These are phyloP conservation scores for Hypoxylon sp. DNA, from an alignment of 2,329 filamentous ascomycete species.

Conservation along the genomic window DNA sequence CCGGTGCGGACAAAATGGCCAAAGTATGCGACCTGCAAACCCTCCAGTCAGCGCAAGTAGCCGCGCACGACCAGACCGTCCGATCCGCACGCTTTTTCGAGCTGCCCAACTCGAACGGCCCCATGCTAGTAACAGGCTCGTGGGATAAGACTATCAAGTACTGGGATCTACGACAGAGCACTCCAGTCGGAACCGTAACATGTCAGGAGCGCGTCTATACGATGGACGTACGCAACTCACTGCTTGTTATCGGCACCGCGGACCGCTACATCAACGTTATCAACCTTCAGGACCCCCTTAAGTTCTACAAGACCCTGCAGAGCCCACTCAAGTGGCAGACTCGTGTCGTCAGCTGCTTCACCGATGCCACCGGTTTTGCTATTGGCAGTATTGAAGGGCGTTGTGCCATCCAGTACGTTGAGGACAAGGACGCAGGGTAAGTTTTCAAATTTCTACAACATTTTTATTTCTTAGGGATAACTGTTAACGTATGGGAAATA, in stretches of 20 bases:
- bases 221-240: slow-evolving; percentile 89
- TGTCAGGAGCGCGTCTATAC: slow-evolving; percentile 88
- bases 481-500: slow-evolving; percentile 24
- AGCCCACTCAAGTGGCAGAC: slow-evolving; percentile 99
- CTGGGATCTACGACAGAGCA: slow-evolving; percentile 81
- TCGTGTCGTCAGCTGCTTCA: slow-evolving; percentile 93
- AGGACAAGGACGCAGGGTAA: slow-evolving; percentile 89
- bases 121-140: slow-evolving; percentile 91
- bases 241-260: slow-evolving; percentile 92
- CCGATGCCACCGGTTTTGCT: slow-evolving; percentile 90
- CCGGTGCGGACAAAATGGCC: slow-evolving; percentile 90
- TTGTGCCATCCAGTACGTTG: slow-evolving; percentile 97
- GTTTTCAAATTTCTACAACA: slow-evolving; percentile 41
- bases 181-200: slow-evolving; percentile 74
- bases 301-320: slow-evolving; percentile 96
- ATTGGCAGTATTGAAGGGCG: slow-evolving; percentile 97
- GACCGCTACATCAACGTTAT: slow-evolving; percentile 97
- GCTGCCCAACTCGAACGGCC: slow-evolving; percentile 71
- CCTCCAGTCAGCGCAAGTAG: slow-evolving; percentile 78
- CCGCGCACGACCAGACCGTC: slow-evolving; percentile 87
- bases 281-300: slow-evolving; percentile 87
- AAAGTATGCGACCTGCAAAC: slow-evolving; percentile 86
- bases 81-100: slow-evolving; percentile 84
- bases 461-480: neutral
- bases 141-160: slow-evolving; percentile 95